Evolutionary conservation across 768 basidiomycete species (phyloP).

Genomic region (Podaxis sp.): DNA sequence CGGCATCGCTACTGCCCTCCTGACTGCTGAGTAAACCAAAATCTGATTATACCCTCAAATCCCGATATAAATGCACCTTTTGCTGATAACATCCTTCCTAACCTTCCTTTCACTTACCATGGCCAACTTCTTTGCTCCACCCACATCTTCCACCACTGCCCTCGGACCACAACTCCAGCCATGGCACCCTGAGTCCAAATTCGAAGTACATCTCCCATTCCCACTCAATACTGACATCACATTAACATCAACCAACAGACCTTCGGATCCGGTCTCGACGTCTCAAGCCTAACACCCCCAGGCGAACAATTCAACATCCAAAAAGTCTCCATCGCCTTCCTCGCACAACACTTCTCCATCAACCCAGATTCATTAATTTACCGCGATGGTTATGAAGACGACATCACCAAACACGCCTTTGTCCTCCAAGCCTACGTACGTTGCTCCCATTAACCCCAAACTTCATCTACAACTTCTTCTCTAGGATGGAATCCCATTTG

Average conservation of each 20-base stretch:
- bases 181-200: slow-evolving; percentile 10
- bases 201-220: not conserved
- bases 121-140: slow-evolving; percentile 9
- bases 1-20: not conserved
- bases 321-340: slow-evolving; percentile 26
- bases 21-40: not conserved
- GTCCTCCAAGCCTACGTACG: slow-evolving; percentile 12
- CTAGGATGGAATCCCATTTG: slow-evolving; percentile 28
- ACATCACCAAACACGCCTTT: slow-evolving; percentile 20
- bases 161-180: slow-evolving; percentile 6
- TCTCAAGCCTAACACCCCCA: slow-evolving; percentile 21
- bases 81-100: not conserved
- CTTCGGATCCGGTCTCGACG: slow-evolving; percentile 28
- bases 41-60: not conserved
- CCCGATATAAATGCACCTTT: not conserved
- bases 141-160: not conserved
- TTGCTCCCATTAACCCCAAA: not conserved
- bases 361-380: slow-evolving; percentile 19
- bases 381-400: slow-evolving; percentile 26
- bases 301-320: slow-evolving; percentile 20
- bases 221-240: not conserved
- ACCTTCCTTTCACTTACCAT: slow-evolving; percentile 5
- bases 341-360: slow-evolving; percentile 22
- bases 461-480: not conserved
- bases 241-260: slow-evolving; percentile 18